Conservation (phyloP, 2,329 filamentous ascomycete genomes). For the Colletotrichum musae region DNA sequence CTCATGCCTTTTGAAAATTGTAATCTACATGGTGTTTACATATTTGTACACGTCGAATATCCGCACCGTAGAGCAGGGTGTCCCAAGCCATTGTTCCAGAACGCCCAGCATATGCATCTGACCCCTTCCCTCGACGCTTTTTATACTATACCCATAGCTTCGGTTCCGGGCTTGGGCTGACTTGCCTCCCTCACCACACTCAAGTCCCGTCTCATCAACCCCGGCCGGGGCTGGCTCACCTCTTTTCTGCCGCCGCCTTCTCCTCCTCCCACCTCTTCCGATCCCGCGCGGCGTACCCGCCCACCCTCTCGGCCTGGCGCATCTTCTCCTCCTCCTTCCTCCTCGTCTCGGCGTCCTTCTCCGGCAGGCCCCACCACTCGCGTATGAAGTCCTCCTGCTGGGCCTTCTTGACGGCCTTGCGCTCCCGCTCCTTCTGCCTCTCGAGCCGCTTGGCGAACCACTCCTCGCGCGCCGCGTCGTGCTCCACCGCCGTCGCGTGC, state of each 20-base stretch:
- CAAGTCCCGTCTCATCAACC: conserved; percentile 1
- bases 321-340: conserved; percentile 67
- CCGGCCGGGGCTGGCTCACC: not conserved
- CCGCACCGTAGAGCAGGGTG: conserved; percentile 39
- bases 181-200: not conserved
- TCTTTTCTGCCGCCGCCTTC: conserved; percentile 28
- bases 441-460: conserved; percentile 88
- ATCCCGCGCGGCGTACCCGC: conserved; percentile 64
- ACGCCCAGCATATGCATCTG: conserved; percentile 39
- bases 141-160: not conserved
- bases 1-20: conserved; percentile 20
- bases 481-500: conserved; percentile 86
- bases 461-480: conserved; percentile 91
- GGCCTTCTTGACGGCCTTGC: conserved; percentile 70
- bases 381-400: conserved; percentile 76
- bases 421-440: conserved; percentile 77
- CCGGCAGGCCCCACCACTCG: conserved; percentile 77
- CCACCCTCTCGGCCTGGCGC: conserved; percentile 66
- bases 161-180: not conserved
- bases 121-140: not conserved
- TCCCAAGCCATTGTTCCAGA: conserved; percentile 37
- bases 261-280: conserved; percentile 46
- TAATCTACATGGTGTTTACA: conserved; percentile 34
- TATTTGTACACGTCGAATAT: conserved; percentile 38
- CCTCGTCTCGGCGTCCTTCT: conserved; percentile 66